Percentiles rank a stretch among this genome's conserved stretches.
These are phyloP conservation scores for Cyclospora cayetanensis DNA, from an alignment of 169 alveolate genomes.

Conservation along the genomic window DNA sequence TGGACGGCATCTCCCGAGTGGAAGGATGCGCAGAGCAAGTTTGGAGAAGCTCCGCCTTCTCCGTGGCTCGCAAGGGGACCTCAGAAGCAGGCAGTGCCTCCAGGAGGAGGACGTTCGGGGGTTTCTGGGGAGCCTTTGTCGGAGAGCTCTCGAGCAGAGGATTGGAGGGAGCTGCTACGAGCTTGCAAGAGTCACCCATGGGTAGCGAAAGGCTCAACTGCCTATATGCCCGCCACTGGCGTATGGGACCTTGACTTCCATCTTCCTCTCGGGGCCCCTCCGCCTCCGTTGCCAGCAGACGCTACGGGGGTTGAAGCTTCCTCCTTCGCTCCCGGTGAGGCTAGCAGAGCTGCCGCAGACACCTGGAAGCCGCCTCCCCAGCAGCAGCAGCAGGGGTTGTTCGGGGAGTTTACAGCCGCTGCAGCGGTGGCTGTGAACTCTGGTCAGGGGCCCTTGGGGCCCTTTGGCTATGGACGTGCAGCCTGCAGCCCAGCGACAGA, in stretches of 20 bases:
- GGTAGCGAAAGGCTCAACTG: constrained; percentile 2
- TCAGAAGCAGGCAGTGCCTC: too few relatives aligned
- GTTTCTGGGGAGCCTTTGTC: too few relatives aligned
- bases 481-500: background rate
- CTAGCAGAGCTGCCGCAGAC: background rate
- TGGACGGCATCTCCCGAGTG: background rate
- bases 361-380: too few relatives aligned
- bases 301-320: background rate
- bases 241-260: background rate
- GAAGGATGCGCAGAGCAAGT: too few relatives aligned
- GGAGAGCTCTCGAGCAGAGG: too few relatives aligned
- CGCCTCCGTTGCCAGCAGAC: too few relatives aligned
- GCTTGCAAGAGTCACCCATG: constrained; percentile 9
- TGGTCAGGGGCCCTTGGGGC: background rate
- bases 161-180: background rate
- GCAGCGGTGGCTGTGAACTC: background rate
- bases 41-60: too few relatives aligned
- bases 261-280: background rate
- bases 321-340: background rate
- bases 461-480: background rate
- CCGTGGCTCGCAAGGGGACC: too few relatives aligned
- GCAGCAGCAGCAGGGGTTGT: background rate
- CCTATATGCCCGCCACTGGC: background rate
- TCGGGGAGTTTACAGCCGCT: background rate
- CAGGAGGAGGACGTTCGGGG: too few relatives aligned